Conservation (phyloP, 1,139 yeast genomes). For the Debaryomyces sp. region DNA sequence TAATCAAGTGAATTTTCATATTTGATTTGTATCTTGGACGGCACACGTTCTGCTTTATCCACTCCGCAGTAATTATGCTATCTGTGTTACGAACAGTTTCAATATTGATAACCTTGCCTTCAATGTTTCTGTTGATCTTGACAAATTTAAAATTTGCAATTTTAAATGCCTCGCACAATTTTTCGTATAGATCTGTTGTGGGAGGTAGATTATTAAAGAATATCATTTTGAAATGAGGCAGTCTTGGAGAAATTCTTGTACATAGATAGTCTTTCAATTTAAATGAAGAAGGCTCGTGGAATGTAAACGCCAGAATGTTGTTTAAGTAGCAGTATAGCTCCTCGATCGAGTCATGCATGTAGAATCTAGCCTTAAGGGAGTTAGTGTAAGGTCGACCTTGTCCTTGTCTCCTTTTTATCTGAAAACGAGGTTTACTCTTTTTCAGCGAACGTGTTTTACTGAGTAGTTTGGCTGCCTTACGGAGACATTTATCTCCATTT, state of each 20-base stretch:
- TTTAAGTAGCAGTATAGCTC: constrained; percentile 20
- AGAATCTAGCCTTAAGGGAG: constrained; percentile 31
- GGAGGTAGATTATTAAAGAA: constrained; percentile 6
- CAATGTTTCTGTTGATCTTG: constrained; percentile 37
- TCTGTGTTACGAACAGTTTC: constrained; percentile 28
- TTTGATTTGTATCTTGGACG: constrained; percentile 48
- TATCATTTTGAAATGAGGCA: constrained; percentile 1
- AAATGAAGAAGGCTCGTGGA: neutral
- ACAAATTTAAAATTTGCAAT: constrained; percentile 29
- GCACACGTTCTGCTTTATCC: constrained; percentile 41
- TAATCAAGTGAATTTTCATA: constrained; percentile 42
- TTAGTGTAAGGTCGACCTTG: constrained; percentile 43
- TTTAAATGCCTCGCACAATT: constrained; percentile 21
- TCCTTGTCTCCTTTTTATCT: neutral
- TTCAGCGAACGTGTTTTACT: neutral
- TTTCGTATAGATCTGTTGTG: constrained; percentile 14
- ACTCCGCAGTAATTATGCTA: constrained; percentile 22
- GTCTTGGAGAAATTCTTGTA: neutral
- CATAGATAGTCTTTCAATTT: neutral
- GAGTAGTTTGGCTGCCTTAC: neutral
- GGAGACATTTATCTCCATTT: neutral
- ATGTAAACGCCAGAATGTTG: constrained; percentile 12
- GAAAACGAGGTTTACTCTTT: neutral
- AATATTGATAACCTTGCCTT: constrained; percentile 36
- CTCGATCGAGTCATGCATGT: constrained; percentile 20